Base-by-base conservation (phyloP, 768 basidiomycete species). In the Auriscalpium orientale region DNA sequence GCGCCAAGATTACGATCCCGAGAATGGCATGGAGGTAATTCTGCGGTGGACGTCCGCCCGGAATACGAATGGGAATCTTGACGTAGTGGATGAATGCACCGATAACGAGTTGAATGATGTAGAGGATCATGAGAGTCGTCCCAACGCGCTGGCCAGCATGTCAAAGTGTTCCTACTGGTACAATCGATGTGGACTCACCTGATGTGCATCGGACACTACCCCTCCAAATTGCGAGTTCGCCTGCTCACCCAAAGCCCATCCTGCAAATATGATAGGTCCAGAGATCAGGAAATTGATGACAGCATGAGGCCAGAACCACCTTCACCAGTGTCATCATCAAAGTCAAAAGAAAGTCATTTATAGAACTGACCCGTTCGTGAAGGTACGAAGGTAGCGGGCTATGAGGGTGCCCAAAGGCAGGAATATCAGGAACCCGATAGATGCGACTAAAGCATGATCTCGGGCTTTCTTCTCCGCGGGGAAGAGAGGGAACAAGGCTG, bases 21-120 rank as follows among this genome's bases (percentile, higher is more conserved):
- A 66, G 50, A 13, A 64, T 40, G n/a, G 62, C 66, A 52, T 70
- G 69, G 2, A 59, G 10, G 43, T 65, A 63, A 51, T 67, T 68
- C 55, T 68, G 65, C n/a, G 67, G 64, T n/a, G 62, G 67, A 43
- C 63, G 54, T 40, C 51, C 11, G 37, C 34, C 12, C 34, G 57
- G 15, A 37, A 52, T 50, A 10, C 28, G 37, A 18, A 56, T 43
- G 2, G 59, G 46, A 5, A 70, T 72, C 38, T 62, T 66, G 53
- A 66, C 37, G 22, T 56, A 65, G 58, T 67, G 69, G 36, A 67
- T 64, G 54, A 64, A 49, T 11, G 51, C 49, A 9, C 67, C 69
- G 12, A 65, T 38, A 1, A 54, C 3, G 33, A 58, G 20, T 56
- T 68, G 67, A 18, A 59, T 52, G 45, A 65, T 18, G 54, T 67